Conservation (phyloP, 768 basidiomycete genomes). For the Lactarius deliciosus region DNA sequence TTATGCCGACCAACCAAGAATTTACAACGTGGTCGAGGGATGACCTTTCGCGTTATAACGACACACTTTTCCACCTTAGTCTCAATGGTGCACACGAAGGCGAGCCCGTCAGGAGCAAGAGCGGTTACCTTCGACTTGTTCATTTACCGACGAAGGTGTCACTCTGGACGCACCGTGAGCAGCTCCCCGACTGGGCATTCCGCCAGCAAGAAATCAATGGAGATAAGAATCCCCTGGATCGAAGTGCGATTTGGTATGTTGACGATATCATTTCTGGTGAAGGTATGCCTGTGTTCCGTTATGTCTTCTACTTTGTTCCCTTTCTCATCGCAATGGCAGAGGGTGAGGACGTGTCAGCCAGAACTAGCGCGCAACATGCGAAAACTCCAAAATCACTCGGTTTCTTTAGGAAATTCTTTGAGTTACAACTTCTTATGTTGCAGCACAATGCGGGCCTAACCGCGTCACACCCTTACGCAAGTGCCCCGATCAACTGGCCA, state of each 20-base stretch:
- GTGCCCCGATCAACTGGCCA: constrained; percentile 96
- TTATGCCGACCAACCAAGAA: constrained; percentile 98
- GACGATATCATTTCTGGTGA: constrained; percentile 77
- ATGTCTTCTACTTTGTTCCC: constrained; percentile 18
- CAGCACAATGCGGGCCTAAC: constrained; percentile 99
- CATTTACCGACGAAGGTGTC: constrained; percentile 89
- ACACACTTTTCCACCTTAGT: constrained; percentile 82
- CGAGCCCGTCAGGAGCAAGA: constrained; percentile 90
- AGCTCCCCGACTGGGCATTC: constrained; percentile 95
- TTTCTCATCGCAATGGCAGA: constrained; percentile 37
- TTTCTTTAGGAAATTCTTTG: constrained; percentile 94
- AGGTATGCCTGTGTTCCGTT: constrained; percentile 46
- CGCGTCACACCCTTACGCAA: constrained; percentile 96
- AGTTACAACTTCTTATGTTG: constrained; percentile 92
- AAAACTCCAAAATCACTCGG: constrained; percentile 80
- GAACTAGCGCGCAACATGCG: constrained; percentile 48
- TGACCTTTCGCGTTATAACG: constrained; percentile 74
- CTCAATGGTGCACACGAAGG: constrained; percentile 74
- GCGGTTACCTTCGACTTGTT: constrained; percentile 86
- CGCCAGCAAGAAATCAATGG: constrained; percentile 98
- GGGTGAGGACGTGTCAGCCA: constrained; percentile 54
- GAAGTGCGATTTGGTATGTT: constrained; percentile 83
- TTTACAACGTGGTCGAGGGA: constrained; percentile 91
- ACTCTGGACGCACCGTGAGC: constrained; percentile 87
- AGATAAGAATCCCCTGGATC: constrained; percentile 86